Conservation (phyloP, 306 rosid species). For the peach (Prunus persica) region Prunus_persica_NCBIv2 NC_034016.1:18002001-18002500, state of each 20-base stretch:
- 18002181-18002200: constrained; percentile 25
- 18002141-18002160: constrained; percentile 42
- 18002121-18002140: constrained; percentile 28
- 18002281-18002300: constrained; percentile 40
- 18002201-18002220: constrained; percentile 28
- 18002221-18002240: constrained; percentile 43
- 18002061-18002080: constrained; percentile 36
- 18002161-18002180: constrained; percentile 41
- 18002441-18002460: constrained; percentile 33
- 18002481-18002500: constrained; percentile 2
- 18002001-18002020: constrained; percentile 20
- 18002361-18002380: constrained; percentile 19
- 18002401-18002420: constrained; percentile 27
- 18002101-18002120: constrained; percentile 40
- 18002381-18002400: constrained; percentile 13
- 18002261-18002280: constrained; percentile 37
- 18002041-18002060: constrained; percentile 45
- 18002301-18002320: constrained; percentile 21
- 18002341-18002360: constrained; percentile 40
- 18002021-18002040: constrained; percentile 35
- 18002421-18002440: constrained; percentile 36
- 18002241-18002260: constrained; percentile 35
- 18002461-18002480: constrained; percentile 11
- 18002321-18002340: constrained; percentile 27
- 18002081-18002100: constrained; percentile 17